phyloP scores from a whole-genome alignment of 208 protist species.

The Crithidia thermophila region DNA sequence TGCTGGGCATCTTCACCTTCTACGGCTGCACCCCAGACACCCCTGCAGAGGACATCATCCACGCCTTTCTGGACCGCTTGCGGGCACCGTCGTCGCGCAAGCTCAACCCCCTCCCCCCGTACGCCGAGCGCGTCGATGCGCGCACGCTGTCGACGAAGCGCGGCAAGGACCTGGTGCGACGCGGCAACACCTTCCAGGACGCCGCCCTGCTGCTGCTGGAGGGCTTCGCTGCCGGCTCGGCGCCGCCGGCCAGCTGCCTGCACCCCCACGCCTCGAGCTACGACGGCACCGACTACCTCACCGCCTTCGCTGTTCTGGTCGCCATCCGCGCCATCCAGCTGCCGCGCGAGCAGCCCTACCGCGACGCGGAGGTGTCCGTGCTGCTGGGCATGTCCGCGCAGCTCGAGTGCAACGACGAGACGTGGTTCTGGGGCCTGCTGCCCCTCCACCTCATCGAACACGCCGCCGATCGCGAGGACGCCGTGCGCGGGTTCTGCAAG shows the following conservation, averaged over 20 bases:
- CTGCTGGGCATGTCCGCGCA: conserved; percentile 73
- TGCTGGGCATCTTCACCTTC: conserved; percentile 88
- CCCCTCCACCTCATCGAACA: conserved; percentile 84
- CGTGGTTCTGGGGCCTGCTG: conserved; percentile 84
- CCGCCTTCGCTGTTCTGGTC: conserved; percentile 75
- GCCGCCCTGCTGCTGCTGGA: conserved; percentile 77
- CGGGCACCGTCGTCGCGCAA: conserved; percentile 43
- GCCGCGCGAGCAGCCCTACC: conserved; percentile 49
- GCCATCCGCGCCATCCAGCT: conserved; percentile 59
- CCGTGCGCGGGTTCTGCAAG: conserved; percentile 68
- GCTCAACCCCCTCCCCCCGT: conserved; percentile 71
- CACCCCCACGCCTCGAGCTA: conserved; percentile 91
- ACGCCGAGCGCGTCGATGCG: conserved; percentile 58
- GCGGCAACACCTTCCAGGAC: conserved; percentile 74
- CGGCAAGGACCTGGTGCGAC: conserved; percentile 59
- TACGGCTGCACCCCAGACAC: conserved; percentile 85
- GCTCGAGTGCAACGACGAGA: conserved; percentile 67
- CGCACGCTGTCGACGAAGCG: conserved; percentile 43
- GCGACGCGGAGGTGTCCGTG: conserved; percentile 63
- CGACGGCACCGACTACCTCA: conserved; percentile 72
- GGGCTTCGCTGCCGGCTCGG: conserved; percentile 56
- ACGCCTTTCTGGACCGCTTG: conserved; percentile 69
- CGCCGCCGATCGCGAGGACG: conserved; percentile 34
- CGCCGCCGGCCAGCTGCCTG: conserved; percentile 56
- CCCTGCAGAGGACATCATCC: conserved; percentile 77